phyloP scores from a whole-genome alignment of 805 yeast species.

The Lachancea meyersii region DNA sequence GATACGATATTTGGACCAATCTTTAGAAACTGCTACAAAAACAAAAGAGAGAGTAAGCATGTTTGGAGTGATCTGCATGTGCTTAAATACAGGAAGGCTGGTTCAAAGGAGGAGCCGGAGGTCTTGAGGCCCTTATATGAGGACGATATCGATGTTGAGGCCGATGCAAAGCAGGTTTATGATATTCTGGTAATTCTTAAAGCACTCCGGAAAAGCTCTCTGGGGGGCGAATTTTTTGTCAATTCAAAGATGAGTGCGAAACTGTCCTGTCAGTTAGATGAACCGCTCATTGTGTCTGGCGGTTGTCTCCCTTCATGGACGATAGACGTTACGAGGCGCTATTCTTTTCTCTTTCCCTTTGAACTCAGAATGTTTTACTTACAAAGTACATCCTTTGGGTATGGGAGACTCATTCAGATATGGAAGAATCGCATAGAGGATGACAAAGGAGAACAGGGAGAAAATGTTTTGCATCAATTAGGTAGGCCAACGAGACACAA shows the following conservation, averaged over 20 bases:
- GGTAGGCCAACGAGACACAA: conserved; percentile 79
- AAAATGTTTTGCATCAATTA: conserved; percentile 37
- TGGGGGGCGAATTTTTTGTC: conserved; percentile 41
- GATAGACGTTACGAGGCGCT: conserved; percentile 60
- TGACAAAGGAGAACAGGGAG: conserved; percentile 28
- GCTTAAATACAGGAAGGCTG: conserved; percentile 41
- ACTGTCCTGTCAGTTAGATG: conserved; percentile 80
- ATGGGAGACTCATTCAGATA: conserved; percentile 69
- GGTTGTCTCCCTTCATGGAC: conserved; percentile 85
- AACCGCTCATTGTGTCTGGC: conserved; percentile 80
- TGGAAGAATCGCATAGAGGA: conserved; percentile 57
- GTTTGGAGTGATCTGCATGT: conserved; percentile 57
- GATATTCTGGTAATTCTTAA: conserved; percentile 45
- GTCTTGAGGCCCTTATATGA: conserved; percentile 29
- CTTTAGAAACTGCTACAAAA: conserved; percentile 39
- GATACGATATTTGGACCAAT: conserved; percentile 75
- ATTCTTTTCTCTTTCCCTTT: conserved; percentile 78
- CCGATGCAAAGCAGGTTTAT: conserved; percentile 16
- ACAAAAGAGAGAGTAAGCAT: conserved; percentile 37
- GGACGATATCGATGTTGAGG: conserved; percentile 4
- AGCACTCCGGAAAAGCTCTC: conserved; percentile 39
- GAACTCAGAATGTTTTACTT: conserved; percentile 72
- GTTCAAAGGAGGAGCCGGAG: conserved; percentile 23
- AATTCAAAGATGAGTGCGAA: conserved; percentile 83
- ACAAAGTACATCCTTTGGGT: conserved; percentile 87